Evolutionary conservation across 2,329 filamentous ascomycete genomes (phyloP).

Genomic region (Phoma sp.): DNA sequence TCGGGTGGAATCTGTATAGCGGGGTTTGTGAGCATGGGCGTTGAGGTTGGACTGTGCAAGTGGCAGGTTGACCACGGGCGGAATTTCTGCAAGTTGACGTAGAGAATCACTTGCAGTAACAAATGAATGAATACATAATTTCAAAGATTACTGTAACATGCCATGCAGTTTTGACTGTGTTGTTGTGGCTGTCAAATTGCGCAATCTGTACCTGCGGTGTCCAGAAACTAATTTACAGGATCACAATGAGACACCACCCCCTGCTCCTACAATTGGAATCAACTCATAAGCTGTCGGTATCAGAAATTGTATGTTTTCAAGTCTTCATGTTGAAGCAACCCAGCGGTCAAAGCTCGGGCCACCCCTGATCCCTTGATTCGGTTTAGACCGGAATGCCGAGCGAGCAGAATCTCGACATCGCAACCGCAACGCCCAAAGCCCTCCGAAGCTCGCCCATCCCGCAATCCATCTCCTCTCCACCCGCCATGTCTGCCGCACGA

Average conservation of each 20-base stretch:
- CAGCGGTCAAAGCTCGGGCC: not conserved
- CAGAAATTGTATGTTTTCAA: no score
- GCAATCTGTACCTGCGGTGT: not conserved
- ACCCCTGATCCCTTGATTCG: slow-evolving; percentile 11
- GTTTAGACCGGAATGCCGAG: slow-evolving; percentile 12
- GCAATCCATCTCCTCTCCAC: slow-evolving; percentile 47
- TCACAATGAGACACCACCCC: no score
- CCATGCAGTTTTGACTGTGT: no score
- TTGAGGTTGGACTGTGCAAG: slow-evolving; percentile 82
- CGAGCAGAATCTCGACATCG: slow-evolving; percentile 21
- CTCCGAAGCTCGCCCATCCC: slow-evolving; percentile 37
- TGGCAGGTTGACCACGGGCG: slow-evolving; percentile 86
- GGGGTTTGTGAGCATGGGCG: slow-evolving; percentile 79
- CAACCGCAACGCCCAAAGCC: slow-evolving; percentile 22
- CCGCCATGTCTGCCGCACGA: slow-evolving; percentile 64
- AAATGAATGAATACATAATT: no score
- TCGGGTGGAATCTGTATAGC: slow-evolving; percentile 90
- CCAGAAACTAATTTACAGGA: no score
- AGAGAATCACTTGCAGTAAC: not conserved
- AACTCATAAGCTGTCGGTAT: no score
- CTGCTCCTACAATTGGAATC: no score
- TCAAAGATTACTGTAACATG: no score
- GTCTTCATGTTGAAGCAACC: not conserved
- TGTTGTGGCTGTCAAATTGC: not conserved
- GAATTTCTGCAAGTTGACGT: slow-evolving; percentile 57